Evolutionary conservation across 1,139 yeast species (phyloP).

Genomic region (Wickerhamiella pararugosa): DNA sequence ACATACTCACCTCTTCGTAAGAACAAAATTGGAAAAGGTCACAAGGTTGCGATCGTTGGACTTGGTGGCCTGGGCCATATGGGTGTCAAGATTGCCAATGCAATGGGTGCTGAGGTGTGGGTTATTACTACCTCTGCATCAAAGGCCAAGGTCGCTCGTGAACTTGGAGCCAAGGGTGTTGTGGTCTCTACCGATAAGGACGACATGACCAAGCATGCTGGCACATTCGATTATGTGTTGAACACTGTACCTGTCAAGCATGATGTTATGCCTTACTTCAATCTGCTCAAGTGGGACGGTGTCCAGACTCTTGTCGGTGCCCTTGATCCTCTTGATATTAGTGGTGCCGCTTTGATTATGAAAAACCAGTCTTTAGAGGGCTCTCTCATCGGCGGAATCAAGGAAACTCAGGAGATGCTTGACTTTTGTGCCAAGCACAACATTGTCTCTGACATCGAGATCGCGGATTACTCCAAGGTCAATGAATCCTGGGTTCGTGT

Average conservation of each 20-base stretch:
- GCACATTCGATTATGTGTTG: neutral
- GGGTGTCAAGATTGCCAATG: conserved; percentile 36
- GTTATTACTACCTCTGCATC: conserved; percentile 32
- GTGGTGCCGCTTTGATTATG: no score
- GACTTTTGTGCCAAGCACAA: conserved; percentile 15
- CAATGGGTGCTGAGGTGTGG: conserved; percentile 37
- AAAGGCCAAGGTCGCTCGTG: conserved; percentile 32
- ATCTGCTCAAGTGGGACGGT: neutral
- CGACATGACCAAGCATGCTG: neutral
- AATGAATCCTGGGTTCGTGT: conserved; percentile 13
- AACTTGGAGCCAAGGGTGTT: conserved; percentile 28
- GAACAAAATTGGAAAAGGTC: conserved; percentile 35
- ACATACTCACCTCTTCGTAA: conserved; percentile 40
- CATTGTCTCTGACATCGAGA: conserved; percentile 12
- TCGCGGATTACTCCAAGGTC: conserved; percentile 12
- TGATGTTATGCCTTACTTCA: neutral
- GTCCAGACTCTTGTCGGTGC: neutral
- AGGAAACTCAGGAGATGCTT: conserved; percentile 17
- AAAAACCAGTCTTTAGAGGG: conserved; percentile 6
- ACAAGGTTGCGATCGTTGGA: conserved; percentile 47
- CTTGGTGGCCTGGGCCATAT: conserved; percentile 55
- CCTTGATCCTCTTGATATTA: no score
- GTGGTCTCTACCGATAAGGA: neutral
- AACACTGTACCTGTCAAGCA: neutral
- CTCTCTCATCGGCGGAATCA: conserved; percentile 15